Evolutionary conservation across 1,139 yeast genomes (phyloP), one percentile per base, ranked within the genome.

Genomic region (Hanseniaspora sp.): DNA sequence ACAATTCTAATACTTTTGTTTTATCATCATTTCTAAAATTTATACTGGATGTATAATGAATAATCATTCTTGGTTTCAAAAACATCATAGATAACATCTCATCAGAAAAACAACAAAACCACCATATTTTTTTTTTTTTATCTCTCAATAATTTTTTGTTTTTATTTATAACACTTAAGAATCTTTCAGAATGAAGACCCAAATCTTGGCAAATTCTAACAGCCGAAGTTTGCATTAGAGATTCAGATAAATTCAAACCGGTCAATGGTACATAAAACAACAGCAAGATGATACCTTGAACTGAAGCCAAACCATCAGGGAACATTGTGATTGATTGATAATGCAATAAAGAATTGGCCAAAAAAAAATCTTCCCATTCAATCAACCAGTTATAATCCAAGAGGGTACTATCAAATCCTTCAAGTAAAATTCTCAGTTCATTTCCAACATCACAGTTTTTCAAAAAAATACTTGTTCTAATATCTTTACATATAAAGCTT

Each of bases 91-190:
- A 41, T 11, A 57, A 31, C 31, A 55, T 45, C 17, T 52, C 52
- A 48, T 58, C 60, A 33, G 52, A 44, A 38, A 52, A 51, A 15
- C 58, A 57, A 43, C 60, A 58, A 33, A 57, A 45, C 57, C 58
- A 56, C 59, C 60, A 58, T 1, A 58, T 28, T 37, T 52, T 51
- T n/a, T 53, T 55, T 30, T 57, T 48, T 23, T 52, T 55, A 15
- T 47, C 56, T 52, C 31, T 53, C 46, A 45, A 35, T 12, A 38
- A 41, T 29, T 18, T 56, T 18, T 23, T 55, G 47, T 39, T 57
- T 40, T 40, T 40, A 33, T 54, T 39, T 9, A 51, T 51, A 8
- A 43, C 48, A 38, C 46, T 46, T 30, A 54, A 55, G 12, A 56
- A 48, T 9, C 39, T 41, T 37, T 58, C 59, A 38, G 60, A 54